Base-by-base conservation (phyloP, 148 eudicot species). In the Vaccinium darrowii region DNA sequence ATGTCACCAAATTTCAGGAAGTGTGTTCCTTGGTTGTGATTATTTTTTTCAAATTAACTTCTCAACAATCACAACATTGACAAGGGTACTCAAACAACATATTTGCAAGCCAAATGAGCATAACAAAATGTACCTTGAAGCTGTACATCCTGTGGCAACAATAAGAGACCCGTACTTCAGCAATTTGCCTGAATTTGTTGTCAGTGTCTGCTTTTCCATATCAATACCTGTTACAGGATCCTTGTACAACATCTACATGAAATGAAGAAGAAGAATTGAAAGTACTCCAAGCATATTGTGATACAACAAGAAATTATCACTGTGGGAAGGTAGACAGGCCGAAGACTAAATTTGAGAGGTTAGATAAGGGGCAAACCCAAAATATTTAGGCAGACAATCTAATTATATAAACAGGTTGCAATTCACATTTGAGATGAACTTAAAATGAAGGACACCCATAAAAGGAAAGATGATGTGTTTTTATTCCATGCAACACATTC, bases 111-210 rank as follows among this genome's bases (percentile, higher is more conserved):
- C 57, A 49, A 11, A 62, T 43, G 10, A 43, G 8, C 3, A 39
- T 10, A 27, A 58, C 1, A 23, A 10, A 79, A 18, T 49, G n/a
- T 89, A 97, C 99, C 99, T 95, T 73, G 98, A 92, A 52, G 99
- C 98, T 69, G 98, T 91, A 88, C 93, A 94, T 78, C 99, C 99
- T 30, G 99, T 97, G 76, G 98, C 98, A 90, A 95, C 84, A 53
- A 97, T 92, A 80, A 97, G 95, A 78, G 94, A 87, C 56, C 99
- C 99, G 84, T 97, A 95, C 90, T 97, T 97, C 7, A 97, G 89
- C 85, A 92, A 82, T 87, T 95, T 97, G 85, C 99, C 98, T 43
- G 99, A 97, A 82, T 91, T 90, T 81, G 99, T 97, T 82, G 85
- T 92, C 75, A 97, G 85, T 80, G 98, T 95, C 83, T 97, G 93